Evolutionary conservation across 192 early-diverging fungal genomes (phyloP), one percentile per base, ranked within the genome.

Genomic region (Rhizoclosmatium globosum): DNA sequence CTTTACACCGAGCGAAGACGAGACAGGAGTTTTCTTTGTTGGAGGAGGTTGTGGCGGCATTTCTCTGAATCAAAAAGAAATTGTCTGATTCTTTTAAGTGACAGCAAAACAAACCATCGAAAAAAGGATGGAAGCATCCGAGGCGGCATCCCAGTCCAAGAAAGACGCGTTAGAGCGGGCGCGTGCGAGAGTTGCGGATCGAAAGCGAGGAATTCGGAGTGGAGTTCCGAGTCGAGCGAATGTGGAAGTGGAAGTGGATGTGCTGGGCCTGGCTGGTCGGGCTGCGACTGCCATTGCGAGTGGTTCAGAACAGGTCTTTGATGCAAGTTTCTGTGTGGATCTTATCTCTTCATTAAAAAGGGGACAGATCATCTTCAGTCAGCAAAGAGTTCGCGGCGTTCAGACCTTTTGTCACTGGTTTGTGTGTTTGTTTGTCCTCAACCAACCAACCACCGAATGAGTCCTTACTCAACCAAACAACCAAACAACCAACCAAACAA

Each of bases 401-500:
- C 68, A 3, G 68, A 71, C 4, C 68, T 71, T 4, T n/a, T 71
- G 7, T 53, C 45, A 21, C n/a, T 71, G 47, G 68, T 71, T 44
- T 7, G 65, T 68, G 17, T 42, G 66, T 53, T 53, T 7, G 50
- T 7, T 53, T 53, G 31, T 31, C 31, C 31, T 31, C 31, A n/a
- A 31, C 31, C 31, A 31, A 31, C 31, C 31, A 31, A 31, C 31
- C 31, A 31, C 31, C 31, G 1, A 56, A 56, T 15, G 53, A 56
- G 0, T 56, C 53, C 53, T 56, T n/a, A 56, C 19, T n/a, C 53
- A 15, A 15, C 53, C 53, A 56, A 31, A n/a, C n/a, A n/a, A n/a
- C n/a, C n/a, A n/a, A n/a, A n/a, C n/a, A n/a, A n/a, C n/a, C 31
- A 31, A 31, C 31, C 31, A 31, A 31, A 31, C 31, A 31, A 31